These are phyloP conservation scores for Adansonia grandidieri DNA, from an alignment of 441 rosid genomes.

Conservation along the genomic window DNA sequence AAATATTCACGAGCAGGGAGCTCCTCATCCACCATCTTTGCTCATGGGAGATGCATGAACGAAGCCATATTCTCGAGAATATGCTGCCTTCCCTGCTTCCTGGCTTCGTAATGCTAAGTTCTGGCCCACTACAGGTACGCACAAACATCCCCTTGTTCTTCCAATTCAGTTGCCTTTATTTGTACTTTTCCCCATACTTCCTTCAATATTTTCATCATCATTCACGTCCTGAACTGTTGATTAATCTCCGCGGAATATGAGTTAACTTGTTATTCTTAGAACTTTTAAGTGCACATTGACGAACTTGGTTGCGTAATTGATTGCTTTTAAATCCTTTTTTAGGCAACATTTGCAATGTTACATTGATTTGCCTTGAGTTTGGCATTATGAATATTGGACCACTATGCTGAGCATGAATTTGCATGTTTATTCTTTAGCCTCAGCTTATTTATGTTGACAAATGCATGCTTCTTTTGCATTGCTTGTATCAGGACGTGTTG, in stretches of 20 bases:
- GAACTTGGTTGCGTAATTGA: neutral
- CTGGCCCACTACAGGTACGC: conserved; percentile 84
- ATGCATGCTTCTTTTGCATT: neutral
- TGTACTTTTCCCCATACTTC: neutral
- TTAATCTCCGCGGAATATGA: too few relatives aligned
- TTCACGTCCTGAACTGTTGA: neutral
- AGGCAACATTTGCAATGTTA: neutral
- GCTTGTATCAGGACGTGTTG: conserved; percentile 71
- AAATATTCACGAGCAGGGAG: conserved; percentile 59
- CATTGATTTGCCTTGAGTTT: neutral
- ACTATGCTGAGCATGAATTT: neutral
- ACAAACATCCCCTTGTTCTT: neutral
- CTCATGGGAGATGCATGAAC: conserved; percentile 95
- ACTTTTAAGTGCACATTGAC: too few relatives aligned
- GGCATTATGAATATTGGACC: neutral
- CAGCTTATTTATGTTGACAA: neutral
- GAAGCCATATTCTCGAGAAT: conserved; percentile 82
- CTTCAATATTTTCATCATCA: neutral
- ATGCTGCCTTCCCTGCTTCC: conserved; percentile 92
- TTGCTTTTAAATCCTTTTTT: neutral
- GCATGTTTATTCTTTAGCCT: neutral
- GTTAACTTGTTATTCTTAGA: too few relatives aligned
- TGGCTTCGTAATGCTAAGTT: conserved; percentile 88
- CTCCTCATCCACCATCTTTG: conserved; percentile 94
- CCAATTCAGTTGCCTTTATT: neutral